Percentiles rank a stretch among this genome's conserved stretches.
Evolutionary conservation across 2,329 filamentous ascomycete genomes (phyloP).

Genomic region (Claviceps arundinis): DNA sequence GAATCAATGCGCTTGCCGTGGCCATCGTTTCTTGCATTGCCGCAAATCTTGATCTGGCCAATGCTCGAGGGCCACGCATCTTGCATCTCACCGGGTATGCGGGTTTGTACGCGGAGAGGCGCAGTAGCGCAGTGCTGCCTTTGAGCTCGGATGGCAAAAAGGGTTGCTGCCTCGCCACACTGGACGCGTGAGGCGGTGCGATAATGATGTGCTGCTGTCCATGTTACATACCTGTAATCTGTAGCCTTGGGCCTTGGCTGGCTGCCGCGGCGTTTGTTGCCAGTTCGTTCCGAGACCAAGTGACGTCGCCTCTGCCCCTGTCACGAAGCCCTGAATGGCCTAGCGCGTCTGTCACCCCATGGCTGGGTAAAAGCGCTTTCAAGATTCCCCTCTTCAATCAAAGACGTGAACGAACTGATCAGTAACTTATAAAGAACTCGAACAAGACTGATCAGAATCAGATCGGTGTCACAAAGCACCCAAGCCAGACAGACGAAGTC

Average conservation of each 20-base stretch:
- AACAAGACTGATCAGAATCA: too few relatives aligned
- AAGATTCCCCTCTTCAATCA: background rate
- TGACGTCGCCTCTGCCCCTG: background rate
- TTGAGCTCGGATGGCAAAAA: too few relatives aligned
- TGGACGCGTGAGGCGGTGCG: too few relatives aligned
- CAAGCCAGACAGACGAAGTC: too few relatives aligned
- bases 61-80: background rate
- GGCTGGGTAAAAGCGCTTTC: too few relatives aligned
- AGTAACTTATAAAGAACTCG: too few relatives aligned
- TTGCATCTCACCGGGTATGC: background rate
- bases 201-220: too few relatives aligned
- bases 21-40: background rate
- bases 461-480: too few relatives aligned
- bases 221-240: too few relatives aligned
- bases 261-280: background rate
- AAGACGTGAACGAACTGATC: too few relatives aligned
- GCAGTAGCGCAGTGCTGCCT: background rate
- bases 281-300: background rate
- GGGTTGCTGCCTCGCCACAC: too few relatives aligned
- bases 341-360: background rate
- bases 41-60: background rate
- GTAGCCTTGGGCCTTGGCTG: background rate
- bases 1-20: background rate
- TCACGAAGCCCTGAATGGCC: background rate
- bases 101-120: background rate